Evolutionary conservation across 257 asterid species (phyloP).

Genomic region (Striga asiatica): DNA sequence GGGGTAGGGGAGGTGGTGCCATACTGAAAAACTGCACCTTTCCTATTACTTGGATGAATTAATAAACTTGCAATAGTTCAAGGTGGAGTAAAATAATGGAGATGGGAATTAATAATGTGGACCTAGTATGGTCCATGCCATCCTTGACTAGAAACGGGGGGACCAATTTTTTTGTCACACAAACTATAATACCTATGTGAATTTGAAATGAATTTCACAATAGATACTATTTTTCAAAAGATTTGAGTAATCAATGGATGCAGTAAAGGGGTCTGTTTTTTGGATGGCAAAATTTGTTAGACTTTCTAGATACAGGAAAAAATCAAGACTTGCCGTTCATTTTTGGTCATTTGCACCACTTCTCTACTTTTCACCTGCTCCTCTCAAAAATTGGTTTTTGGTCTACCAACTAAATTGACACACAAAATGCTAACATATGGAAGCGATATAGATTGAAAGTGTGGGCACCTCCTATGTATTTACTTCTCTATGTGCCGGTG

Average conservation of each 20-base stretch:
- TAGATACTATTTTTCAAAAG: slow-evolving; percentile 17
- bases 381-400: no score
- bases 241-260: not conserved
- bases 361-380: not conserved
- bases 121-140: slow-evolving; percentile 37
- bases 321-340: not conserved
- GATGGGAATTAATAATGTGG: slow-evolving; percentile 30
- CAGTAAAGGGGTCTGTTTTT: slow-evolving; percentile 5
- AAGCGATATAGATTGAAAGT: no score
- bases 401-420: no score
- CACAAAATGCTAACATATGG: no score
- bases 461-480: no score
- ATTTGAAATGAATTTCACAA: slow-evolving; percentile 27
- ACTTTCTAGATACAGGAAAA: not conserved
- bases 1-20: slow-evolving; percentile 3
- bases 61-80: not conserved
- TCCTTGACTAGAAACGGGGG: slow-evolving; percentile 19
- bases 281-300: not conserved
- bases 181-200: slow-evolving; percentile 13
- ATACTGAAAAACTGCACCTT: slow-evolving; percentile 14
- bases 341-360: not conserved
- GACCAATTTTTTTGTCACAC: slow-evolving; percentile 13
- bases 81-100: slow-evolving; percentile 14
- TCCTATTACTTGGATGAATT: not conserved
- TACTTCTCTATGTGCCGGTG: no score